Percentiles rank a stretch among this genome's conserved stretches.
These are phyloP conservation scores for Mortierella alpina DNA, from an alignment of 192 early-diverging fungal species.

Conservation along the genomic window DNA sequence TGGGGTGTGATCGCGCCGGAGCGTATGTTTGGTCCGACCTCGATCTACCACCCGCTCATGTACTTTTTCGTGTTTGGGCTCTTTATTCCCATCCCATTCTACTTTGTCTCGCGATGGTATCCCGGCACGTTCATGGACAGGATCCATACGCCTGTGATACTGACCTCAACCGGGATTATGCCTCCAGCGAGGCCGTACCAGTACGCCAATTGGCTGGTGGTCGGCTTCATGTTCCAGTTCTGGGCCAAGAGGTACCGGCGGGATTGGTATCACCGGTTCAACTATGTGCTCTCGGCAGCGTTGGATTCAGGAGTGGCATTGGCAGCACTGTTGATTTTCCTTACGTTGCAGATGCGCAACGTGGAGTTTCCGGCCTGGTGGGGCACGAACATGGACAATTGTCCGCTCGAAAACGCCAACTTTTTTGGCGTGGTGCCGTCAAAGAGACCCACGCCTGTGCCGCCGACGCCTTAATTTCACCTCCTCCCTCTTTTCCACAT, in stretches of 20 bases:
- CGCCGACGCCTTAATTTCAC: not conserved
- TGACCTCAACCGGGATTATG: slow-evolving; percentile 64
- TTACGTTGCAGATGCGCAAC: slow-evolving; percentile 51
- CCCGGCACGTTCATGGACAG: slow-evolving; percentile 42
- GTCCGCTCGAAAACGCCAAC: slow-evolving; percentile 56
- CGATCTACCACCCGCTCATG: slow-evolving; percentile 54
- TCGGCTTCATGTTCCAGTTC: slow-evolving; percentile 67
- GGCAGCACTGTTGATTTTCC: slow-evolving; percentile 58
- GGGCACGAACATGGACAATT: slow-evolving; percentile 60
- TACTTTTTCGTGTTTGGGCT: slow-evolving; percentile 56
- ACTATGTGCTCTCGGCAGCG: slow-evolving; percentile 76
- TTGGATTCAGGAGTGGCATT: slow-evolving; percentile 68
- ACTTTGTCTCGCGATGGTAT: slow-evolving; percentile 42
- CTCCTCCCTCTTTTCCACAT: not conserved
- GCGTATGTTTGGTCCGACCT: slow-evolving; percentile 59
- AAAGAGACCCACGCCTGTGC: not conserved
- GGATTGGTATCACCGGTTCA: slow-evolving; percentile 70
- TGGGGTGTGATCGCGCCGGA: slow-evolving; percentile 74
- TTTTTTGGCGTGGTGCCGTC: slow-evolving; percentile 43
- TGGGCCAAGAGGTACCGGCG: slow-evolving; percentile 56
- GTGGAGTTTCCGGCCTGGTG: slow-evolving; percentile 59
- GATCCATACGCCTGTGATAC: slow-evolving; percentile 68
- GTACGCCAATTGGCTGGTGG: slow-evolving; percentile 56
- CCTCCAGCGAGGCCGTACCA: slow-evolving; percentile 65
- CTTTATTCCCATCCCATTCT: slow-evolving; percentile 52